A percentile compares a stretch with the other conserved stretches of the same genome.
phyloP scores from a whole-genome alignment of 2,329 filamentous ascomycete species.

The Clarireedia monteithiana region DNA sequence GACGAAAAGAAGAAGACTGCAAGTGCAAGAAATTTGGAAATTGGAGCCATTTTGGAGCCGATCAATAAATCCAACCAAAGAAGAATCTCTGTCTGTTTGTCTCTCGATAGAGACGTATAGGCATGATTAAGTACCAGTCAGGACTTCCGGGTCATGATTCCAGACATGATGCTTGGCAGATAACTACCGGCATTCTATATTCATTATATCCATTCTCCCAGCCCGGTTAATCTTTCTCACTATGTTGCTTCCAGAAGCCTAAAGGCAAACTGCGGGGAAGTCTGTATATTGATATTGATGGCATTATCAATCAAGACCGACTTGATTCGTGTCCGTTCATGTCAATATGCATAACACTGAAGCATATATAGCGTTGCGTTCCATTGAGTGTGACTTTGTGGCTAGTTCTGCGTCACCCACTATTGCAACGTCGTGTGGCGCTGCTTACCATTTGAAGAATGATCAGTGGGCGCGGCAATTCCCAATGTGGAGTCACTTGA shows the following conservation, averaged over 20 bases:
- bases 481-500: no score
- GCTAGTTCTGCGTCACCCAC: no score
- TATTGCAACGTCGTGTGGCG: no score
- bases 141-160: background rate
- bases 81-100: no score
- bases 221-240: background rate
- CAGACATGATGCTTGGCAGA: background rate
- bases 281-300: background rate
- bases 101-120: background rate
- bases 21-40: slow-evolving; percentile 11
- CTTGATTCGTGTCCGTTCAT: no score
- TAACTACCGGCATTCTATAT: background rate
- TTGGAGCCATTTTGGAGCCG: slow-evolving; percentile 5
- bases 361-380: no score
- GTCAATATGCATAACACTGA: no score
- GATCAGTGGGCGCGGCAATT: no score
- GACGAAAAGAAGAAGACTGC: slow-evolving; percentile 9
- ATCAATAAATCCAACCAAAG: no score
- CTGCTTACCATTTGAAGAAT: no score
- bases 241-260: background rate
- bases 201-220: background rate
- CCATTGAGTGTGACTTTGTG: no score
- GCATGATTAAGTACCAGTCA: background rate
- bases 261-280: background rate
- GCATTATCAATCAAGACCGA: background rate